Evolutionary conservation across 2,329 filamentous ascomycete genomes (phyloP), one percentile per base, ranked within the genome.

Genomic region (Tolypocladium tropicale): DNA sequence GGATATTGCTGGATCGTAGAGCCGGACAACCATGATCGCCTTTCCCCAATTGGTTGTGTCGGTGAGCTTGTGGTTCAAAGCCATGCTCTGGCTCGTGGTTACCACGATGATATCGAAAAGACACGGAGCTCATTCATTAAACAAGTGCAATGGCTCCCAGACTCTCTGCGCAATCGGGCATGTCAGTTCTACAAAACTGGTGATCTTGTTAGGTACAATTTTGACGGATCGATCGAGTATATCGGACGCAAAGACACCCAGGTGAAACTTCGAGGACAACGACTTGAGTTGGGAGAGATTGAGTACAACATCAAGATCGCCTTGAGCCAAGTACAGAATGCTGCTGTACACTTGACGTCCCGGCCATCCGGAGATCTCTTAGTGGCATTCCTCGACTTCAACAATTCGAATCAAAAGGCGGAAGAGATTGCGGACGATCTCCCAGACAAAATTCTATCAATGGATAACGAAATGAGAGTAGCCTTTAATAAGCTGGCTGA

Each of bases 211-310:
- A 52, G 52, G 7, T 59, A 56, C 53, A 57, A 60, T 7, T 52
- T 58, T 3, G 54, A 57, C 43, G 62, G 62, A 7, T 56, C 56
- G 3, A 51, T 64, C 7, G 58, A 63, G 32, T 62, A 39, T 55
- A 39, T 6, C 56, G 61, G 51, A 28, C 52, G 52, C 28, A 53
- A 53, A 30, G 52, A 48, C 28, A 46, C 52, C 4, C 52, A 53
- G 6, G 59, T 64, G 34, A 64, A 65, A 52, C 59, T 63, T 6
- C 55, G 62, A n/a, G 62, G 62, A 4, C 55, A 56, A 18, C 57
- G 62, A 7, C 52, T 64, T 28, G 61, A 63, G 52, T 48, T 58
- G 28, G 55, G 57, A 30, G 59, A 62, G 43, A 53, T 62, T 28
- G 60, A 62, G 55, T 34, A 57, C 37, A 32, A 37, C 7, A 56